A percentile compares a stretch with the other conserved stretches of the same genome.
phyloP scores from a whole-genome alignment of 345 rosid genomes.

The Salix koriyanagi region DNA sequence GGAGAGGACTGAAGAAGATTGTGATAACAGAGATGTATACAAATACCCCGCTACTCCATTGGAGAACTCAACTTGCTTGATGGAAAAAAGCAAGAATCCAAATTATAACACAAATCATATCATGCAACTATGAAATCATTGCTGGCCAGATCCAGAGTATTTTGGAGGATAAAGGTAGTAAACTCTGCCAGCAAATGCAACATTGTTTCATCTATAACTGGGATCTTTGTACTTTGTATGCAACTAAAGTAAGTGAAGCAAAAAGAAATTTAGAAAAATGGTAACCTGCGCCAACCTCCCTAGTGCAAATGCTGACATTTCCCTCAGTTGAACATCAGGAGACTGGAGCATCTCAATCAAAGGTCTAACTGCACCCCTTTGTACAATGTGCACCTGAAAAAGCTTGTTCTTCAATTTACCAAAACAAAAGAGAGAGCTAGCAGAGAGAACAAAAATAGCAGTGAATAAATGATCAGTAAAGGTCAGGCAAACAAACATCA shows the following conservation, averaged over 20 bases:
- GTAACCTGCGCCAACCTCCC: conserved; percentile 99
- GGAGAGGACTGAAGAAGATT: not conserved
- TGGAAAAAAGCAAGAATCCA: not conserved
- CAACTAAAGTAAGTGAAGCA: not conserved
- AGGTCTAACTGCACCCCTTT: conserved; percentile 95
- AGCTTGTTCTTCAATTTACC: not conserved
- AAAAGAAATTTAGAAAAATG: conserved; percentile 3
- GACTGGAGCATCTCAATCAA: conserved; percentile 94
- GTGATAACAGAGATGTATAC: not conserved
- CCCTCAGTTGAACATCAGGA: conserved; percentile 79
- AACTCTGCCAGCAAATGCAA: not conserved
- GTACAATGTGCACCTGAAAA: conserved; percentile 92
- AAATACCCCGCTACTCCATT: not conserved
- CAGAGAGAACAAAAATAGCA: not conserved
- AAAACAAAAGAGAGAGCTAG: not conserved
- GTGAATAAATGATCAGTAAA: not conserved
- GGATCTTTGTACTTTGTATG: not conserved
- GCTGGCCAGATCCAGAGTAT: not conserved
- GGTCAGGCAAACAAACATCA: not conserved
- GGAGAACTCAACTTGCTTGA: not conserved
- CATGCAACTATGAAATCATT: not conserved
- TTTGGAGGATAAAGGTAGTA: not conserved
- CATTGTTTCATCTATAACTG: not conserved
- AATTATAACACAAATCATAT: not conserved
- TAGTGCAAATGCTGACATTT: conserved; percentile 99